Base-by-base conservation (phyloP, 2,329 filamentous ascomycete species). In the Venturia oleaginea region DNA sequence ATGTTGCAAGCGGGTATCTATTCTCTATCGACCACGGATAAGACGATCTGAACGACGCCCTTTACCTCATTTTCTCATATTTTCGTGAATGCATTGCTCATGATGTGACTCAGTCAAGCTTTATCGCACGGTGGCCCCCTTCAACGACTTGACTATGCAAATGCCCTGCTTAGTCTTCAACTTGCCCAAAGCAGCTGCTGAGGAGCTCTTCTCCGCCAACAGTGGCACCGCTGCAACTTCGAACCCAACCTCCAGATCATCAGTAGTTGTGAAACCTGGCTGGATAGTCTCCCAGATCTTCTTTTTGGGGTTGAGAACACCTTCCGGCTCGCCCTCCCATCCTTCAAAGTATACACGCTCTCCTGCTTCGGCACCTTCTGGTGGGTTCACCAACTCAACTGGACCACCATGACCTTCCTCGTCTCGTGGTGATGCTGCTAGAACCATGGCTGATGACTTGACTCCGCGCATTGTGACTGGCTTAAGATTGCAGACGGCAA, bases 271-370 rank as follows among this genome's bases (percentile, higher is more conserved):
- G 79, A 97, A 97, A 0, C 93, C 94, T 0, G 92, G 92, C 82
- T 97, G 93, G 78, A 96, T 91, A 11, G 84, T 91, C 83, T 99
- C 94, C 92, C 93, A 97, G 67, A 97, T 81, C 87, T 97, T 97
- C 87, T 97, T 99, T 88, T 99, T 99, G 65, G 94, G 94, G 83
- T 97, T 99, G 65, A 99, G 83, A 62, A 93, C 86, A 67, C 88
- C 88, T 83, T 99, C 94, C 0, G 94, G 92, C 81, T 96, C 90
- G 66, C 91, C 92, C 76, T 91, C 83, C 87, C 91, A 99, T 59
- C 94, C 94, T 74, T 97, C 90, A 74, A 99, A 99, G 82, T 83
- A 92, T 62, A 97, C 90, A 17, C 90, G 83, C 74, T 96, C 91
- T 65, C 94, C 94, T 6, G 92, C 91, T 73, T 87, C 85, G 54